Evolutionary conservation across 768 basidiomycete species (phyloP), one percentile per base, ranked within the genome.

Genomic region (Boletus tylopilopsis): DNA sequence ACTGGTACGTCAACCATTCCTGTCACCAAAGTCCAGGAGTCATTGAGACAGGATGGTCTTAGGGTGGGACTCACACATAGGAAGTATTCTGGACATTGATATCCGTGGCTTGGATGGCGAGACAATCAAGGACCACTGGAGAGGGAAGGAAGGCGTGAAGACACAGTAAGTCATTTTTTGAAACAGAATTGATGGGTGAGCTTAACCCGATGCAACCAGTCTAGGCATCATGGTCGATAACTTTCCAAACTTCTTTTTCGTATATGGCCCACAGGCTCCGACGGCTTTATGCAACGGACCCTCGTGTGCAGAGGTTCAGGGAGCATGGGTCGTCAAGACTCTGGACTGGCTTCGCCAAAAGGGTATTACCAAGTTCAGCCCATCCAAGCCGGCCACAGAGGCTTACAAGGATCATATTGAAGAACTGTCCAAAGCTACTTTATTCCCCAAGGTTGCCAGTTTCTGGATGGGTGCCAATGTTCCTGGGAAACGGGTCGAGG

Each of bases 401-500:
- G 32, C 38, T 19, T 54, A 25, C 46, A 49, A 54, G 19, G 16
- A 42, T 0, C 52, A 45, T 3, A 38, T 54, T 2, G 43, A 48
- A 22, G n/a, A 27, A 4, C 3, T 55, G 23, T 47, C 27, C n/a
- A 21, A 29, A 0, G 42, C 27, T 11, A 53, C 42, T 6, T 30
- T 55, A 21, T 12, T 55, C 0, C 46, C 51, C 18, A 44, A 54
- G 42, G 46, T 45, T 34, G 10, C 42, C 13, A 54, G 46, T 41
- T 54, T 39, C 29, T 55, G 43, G 41, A 48, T 36, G 37, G 54
- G 46, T 29, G 51, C 52, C 27, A 54, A 54, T 18, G 13, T 46
- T 7, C 50, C 48, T 1, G 50, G 51, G 37, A 54, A 44, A 29
- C 41, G 42, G 6, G 29, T 40, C 13, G 52, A 54, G 41, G 46